phyloP scores from a whole-genome alignment of 495 filamentous ascomycete species.

The Trichoderma asperelloides region DNA sequence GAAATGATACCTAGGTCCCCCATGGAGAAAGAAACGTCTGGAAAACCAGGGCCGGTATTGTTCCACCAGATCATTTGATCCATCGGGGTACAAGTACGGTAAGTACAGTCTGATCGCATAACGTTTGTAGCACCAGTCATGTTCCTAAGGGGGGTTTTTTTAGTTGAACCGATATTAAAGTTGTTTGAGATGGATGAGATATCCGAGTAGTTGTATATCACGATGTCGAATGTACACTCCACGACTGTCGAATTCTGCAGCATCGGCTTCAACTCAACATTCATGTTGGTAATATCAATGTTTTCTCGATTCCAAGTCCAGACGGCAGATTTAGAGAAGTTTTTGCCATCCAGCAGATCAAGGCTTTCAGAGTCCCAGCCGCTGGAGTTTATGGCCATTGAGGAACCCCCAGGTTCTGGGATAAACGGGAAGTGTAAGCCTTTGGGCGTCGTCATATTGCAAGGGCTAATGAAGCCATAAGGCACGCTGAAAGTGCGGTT shows the following conservation, averaged over 20 bases:
- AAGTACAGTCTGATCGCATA: neutral
- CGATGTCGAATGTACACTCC: neutral
- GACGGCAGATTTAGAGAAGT: neutral
- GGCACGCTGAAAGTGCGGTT: neutral
- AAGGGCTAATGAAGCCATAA: neutral
- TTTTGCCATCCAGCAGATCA: neutral
- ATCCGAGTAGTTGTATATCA: neutral
- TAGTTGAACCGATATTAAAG: neutral
- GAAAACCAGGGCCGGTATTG: neutral
- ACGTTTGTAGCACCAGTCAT: neutral
- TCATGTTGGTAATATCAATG: neutral
- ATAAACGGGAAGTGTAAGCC: too few species aligned
- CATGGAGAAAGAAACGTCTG: neutral
- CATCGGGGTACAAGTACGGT: neutral
- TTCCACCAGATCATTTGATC: neutral
- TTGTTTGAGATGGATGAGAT: neutral
- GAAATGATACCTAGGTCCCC: neutral
- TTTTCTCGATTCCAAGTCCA: neutral
- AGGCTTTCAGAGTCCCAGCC: too few species aligned
- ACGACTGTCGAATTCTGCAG: neutral
- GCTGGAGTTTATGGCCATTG: too few species aligned
- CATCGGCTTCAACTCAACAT: neutral
- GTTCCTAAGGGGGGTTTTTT: neutral
- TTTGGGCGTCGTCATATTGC: neutral
- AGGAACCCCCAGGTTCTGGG: too few species aligned